These are phyloP conservation scores for Thermomyces lanuginosus DNA, from an alignment of 2,329 filamentous ascomycete species.

Conservation along the genomic window DNA sequence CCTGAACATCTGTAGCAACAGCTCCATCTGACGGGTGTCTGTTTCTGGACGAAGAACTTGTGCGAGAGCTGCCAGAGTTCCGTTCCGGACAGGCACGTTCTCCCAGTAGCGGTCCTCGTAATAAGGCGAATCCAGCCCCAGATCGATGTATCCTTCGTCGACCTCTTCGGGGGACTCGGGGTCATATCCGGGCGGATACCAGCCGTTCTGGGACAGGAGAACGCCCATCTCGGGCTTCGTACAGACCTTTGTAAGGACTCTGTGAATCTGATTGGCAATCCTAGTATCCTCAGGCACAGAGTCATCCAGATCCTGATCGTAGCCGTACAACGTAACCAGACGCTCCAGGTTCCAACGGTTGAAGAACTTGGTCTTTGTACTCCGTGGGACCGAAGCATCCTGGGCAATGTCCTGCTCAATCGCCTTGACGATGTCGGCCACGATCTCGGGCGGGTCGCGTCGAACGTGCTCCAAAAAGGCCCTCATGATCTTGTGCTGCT, in stretches of 20 bases:
- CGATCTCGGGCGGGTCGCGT: constrained; percentile 58
- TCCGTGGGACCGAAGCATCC: constrained; percentile 56
- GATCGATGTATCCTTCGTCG: constrained; percentile 37
- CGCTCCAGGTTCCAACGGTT: constrained; percentile 57
- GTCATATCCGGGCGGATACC: constrained; percentile 59
- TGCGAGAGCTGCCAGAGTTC: constrained; percentile 60
- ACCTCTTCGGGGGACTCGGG: constrained; percentile 36
- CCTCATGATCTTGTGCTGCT: constrained; percentile 51
- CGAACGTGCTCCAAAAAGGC: constrained; percentile 60
- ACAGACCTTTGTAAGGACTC: constrained; percentile 59
- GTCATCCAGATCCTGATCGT: constrained; percentile 33
- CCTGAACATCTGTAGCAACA: constrained; percentile 64
- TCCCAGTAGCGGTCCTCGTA: constrained; percentile 53
- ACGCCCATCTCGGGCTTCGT: constrained; percentile 58
- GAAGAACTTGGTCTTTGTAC: constrained; percentile 58
- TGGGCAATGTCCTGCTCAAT: constrained; percentile 56
- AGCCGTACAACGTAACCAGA: constrained; percentile 54
- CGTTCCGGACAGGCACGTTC: constrained; percentile 61
- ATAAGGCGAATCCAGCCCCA: constrained; percentile 52
- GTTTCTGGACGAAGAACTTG: constrained; percentile 70
- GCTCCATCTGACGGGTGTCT: constrained; percentile 61
- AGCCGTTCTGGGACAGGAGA: constrained; percentile 59
- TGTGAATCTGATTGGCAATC: constrained; percentile 54
- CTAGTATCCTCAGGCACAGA: constrained; percentile 27
- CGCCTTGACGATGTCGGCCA: constrained; percentile 56